These are phyloP conservation scores for Candida xyloterini DNA, from an alignment of 805 yeast species.

Conservation along the genomic window DNA sequence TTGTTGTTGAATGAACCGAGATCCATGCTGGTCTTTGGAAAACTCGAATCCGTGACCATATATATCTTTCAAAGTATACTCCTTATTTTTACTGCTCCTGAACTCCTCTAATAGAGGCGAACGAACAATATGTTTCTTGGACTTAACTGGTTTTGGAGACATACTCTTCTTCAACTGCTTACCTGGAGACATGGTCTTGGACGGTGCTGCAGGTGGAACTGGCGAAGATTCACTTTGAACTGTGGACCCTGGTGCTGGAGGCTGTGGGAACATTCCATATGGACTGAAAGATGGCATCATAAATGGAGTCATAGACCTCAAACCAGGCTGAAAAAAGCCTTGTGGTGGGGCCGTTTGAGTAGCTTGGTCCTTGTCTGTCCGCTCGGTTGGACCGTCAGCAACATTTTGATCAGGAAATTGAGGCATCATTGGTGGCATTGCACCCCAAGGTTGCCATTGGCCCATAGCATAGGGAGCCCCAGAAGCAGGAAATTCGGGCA, in stretches of 20 bases:
- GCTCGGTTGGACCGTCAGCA: constrained; percentile 5
- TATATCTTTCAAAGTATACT: constrained; percentile 67
- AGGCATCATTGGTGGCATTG: constrained; percentile 11
- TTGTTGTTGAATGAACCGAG: constrained; percentile 92
- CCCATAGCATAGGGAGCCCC: constrained; percentile 20
- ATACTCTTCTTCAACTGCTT: constrained; percentile 16
- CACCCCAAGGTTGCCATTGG: constrained; percentile 14
- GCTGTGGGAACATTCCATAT: constrained; percentile 32
- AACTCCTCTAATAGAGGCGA: constrained; percentile 85
- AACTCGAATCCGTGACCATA: constrained; percentile 88
- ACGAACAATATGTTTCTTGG: constrained; percentile 53
- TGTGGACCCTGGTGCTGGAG: constrained; percentile 4
- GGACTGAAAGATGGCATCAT: constrained; percentile 52
- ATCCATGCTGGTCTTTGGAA: constrained; percentile 95
- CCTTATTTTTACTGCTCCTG: constrained; percentile 59
- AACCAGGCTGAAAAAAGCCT: constrained; percentile 23
- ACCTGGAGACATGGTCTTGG: constrained; percentile 17
- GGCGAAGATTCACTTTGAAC: neutral
- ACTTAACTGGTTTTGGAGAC: constrained; percentile 25
- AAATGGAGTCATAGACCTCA: constrained; percentile 36
- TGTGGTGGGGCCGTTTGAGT: constrained; percentile 11
- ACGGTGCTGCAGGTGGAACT: constrained; percentile 3
- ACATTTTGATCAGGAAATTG: constrained; percentile 8
- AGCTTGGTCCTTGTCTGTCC: constrained; percentile 1
- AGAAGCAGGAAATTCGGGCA: constrained; percentile 15